Evolutionary conservation across 1,284 basidiomycete genomes (phyloP).

Genomic region (Caloboletus inedulis): DNA sequence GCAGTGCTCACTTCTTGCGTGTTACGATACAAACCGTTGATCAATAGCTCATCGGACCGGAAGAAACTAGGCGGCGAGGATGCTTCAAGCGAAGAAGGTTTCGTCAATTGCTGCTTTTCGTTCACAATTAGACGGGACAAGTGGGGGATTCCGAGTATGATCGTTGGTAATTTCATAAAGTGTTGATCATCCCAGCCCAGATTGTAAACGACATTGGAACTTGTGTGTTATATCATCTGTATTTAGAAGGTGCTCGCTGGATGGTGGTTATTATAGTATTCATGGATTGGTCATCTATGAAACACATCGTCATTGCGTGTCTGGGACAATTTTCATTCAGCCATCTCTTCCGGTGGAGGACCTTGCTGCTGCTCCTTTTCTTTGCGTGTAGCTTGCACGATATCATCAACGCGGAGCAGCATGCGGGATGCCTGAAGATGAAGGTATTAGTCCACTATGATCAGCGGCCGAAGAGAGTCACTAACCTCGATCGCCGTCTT

Average conservation of each 20-base stretch:
- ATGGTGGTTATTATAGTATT: constrained; percentile 13
- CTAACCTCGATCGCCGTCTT: constrained; percentile 94
- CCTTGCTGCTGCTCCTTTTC: constrained; percentile 45
- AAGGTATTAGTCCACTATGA: not conserved
- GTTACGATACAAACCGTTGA: constrained; percentile 70
- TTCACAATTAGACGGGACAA: constrained; percentile 93
- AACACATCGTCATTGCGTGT: no score
- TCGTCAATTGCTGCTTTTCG: constrained; percentile 91
- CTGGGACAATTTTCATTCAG: no score
- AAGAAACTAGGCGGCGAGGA: constrained; percentile 24
- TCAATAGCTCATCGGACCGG: constrained; percentile 33
- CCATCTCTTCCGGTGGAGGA: no score
- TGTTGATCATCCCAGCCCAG: constrained; percentile 35
- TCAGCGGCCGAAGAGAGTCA: constrained; percentile 1
- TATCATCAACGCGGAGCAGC: constrained; percentile 91
- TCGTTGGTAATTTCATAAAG: constrained; percentile 83
- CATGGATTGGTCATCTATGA: not conserved
- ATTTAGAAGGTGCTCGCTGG: constrained; percentile 11
- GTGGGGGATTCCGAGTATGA: constrained; percentile 90
- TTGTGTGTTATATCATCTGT: not conserved
- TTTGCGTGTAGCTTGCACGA: constrained; percentile 81
- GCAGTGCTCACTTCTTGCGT: constrained; percentile 94
- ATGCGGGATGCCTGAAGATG: constrained; percentile 73
- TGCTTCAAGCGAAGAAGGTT: constrained; percentile 54
- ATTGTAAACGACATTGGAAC: not conserved